Evolutionary conservation across 192 early-diverging fungal genomes (phyloP).

Genomic region (Thamnidium elegans): DNA sequence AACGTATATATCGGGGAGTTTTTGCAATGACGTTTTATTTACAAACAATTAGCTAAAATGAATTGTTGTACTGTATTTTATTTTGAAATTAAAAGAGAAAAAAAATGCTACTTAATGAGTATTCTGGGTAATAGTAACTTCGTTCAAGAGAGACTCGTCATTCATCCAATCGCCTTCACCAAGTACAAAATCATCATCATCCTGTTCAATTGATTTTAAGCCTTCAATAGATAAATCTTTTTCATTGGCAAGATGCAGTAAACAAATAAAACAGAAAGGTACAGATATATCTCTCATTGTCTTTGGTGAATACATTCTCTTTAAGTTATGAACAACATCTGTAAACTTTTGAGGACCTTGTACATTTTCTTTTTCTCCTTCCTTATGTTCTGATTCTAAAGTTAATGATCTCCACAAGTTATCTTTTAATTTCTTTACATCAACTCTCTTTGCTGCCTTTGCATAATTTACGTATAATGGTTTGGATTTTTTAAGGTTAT

Average conservation of each 20-base stretch:
- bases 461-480: constrained; percentile 77
- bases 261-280: constrained; percentile 96
- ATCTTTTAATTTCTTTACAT: constrained; percentile 94
- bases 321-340: constrained; percentile 67
- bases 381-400: neutral
- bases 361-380: constrained; percentile 20
- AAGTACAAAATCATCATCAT: constrained; percentile 26
- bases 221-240: constrained; percentile 58
- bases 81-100: no score
- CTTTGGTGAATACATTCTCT: constrained; percentile 71
- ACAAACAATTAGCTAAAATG: no score
- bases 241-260: constrained; percentile 96
- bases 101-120: no score
- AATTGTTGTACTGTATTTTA: no score
- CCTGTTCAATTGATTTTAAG: neutral
- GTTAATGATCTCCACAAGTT: constrained; percentile 88
- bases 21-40: no score
- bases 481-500: constrained; percentile 61
- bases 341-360: constrained; percentile 71
- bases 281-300: constrained; percentile 89
- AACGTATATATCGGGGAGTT: no score
- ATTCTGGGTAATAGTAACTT: constrained; percentile 30
- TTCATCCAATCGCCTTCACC: constrained; percentile 21
- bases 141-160: constrained; percentile 19
- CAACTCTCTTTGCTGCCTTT: constrained; percentile 86